phyloP scores from a whole-genome alignment of 2,329 filamentous ascomycete genomes.

The Pseudogymnoascus sp. region DNA sequence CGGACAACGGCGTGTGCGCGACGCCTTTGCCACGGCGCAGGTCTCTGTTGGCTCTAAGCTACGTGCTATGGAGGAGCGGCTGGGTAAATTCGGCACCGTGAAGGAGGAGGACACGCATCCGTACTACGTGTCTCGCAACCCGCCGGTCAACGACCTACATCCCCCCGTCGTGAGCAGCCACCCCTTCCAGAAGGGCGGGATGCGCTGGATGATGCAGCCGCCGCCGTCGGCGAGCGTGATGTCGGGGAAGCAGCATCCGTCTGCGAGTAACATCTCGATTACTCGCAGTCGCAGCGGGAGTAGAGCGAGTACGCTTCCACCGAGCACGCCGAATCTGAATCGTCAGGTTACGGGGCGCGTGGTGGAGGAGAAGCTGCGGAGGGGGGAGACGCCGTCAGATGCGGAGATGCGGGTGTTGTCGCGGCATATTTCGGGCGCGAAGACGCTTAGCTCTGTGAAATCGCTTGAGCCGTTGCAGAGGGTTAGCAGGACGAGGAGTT shows the following conservation, averaged over 20 bases:
- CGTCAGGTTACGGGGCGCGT: conserved; percentile 26
- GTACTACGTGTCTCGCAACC: conserved; percentile 40
- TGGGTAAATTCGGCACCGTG: conserved; percentile 28
- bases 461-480: neutral
- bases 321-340: conserved; percentile 16
- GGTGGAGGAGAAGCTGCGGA: conserved; percentile 25
- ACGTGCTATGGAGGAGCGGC: conserved; percentile 45
- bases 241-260: conserved; percentile 73
- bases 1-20: conserved; percentile 43
- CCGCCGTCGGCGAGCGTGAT: conserved; percentile 85
- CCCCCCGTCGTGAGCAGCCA: conserved; percentile 76
- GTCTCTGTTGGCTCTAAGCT: conserved; percentile 47
- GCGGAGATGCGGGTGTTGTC: conserved; percentile 15
- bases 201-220: conserved; percentile 87
- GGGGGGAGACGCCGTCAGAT: conserved; percentile 23
- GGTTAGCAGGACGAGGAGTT: neutral
- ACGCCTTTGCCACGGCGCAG: conserved; percentile 23
- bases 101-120: conserved; percentile 31
- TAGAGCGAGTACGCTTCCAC: conserved; percentile 19
- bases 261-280: conserved; percentile 52
- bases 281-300: conserved; percentile 33
- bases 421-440: neutral
- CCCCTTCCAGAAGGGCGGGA: conserved; percentile 60
- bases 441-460: neutral
- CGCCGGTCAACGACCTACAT: conserved; percentile 78